phyloP scores from a whole-genome alignment of 208 protist species.

The Angomonas ambiguus region DNA sequence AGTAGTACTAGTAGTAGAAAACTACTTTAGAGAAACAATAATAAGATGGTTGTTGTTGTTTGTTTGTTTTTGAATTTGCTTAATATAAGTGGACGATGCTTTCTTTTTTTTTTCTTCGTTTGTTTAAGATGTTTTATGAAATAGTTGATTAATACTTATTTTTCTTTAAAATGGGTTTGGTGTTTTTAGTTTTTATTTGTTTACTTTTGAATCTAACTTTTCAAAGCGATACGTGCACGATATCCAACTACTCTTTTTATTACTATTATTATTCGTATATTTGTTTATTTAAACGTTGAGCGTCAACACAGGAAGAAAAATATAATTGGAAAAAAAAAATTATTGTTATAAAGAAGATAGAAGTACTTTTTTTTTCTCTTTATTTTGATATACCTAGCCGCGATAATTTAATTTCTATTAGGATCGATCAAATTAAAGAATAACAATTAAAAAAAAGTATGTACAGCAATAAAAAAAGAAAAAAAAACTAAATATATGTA shows the following conservation, averaged over 20 bases:
- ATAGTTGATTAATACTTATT: background rate
- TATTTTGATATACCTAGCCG: background rate
- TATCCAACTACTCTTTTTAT: too few relatives aligned
- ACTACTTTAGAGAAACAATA: too few relatives aligned
- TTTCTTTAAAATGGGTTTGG: background rate
- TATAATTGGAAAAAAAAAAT: background rate
- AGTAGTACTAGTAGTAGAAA: too few relatives aligned
- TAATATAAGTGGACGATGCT: too few relatives aligned
- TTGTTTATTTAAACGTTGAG: too few relatives aligned
- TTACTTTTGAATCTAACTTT: background rate
- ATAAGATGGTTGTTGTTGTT: background rate
- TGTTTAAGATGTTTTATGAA: background rate
- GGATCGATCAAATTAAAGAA: background rate
- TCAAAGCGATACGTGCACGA: too few relatives aligned
- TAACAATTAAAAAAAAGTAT: background rate
- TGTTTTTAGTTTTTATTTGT: constrained; percentile 3
- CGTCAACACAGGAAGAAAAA: too few relatives aligned
- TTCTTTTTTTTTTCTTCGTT: background rate
- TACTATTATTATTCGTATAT: too few relatives aligned
- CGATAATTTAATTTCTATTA: background rate
- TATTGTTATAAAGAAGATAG: background rate
- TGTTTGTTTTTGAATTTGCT: background rate
- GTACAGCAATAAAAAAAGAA: background rate
- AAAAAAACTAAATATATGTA: background rate
- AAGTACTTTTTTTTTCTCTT: constrained; percentile 10